A percentile compares a stretch with the other conserved stretches of the same genome.
phyloP scores from a whole-genome alignment of 805 yeast genomes.

The Komagataella pastoris region DNA sequence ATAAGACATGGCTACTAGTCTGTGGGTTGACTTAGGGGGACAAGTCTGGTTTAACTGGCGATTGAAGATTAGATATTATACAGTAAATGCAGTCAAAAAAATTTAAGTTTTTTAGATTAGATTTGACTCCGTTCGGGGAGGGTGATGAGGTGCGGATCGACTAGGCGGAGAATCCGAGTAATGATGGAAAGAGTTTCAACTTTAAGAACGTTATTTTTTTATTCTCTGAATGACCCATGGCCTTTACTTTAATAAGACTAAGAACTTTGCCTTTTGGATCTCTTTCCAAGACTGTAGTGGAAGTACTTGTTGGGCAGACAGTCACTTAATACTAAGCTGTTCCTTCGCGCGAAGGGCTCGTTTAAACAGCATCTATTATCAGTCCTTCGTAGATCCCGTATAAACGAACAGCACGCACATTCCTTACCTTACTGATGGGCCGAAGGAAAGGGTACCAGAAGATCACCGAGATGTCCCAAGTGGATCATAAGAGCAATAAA shows the following conservation, averaged over 20 bases:
- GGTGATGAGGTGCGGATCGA: not conserved
- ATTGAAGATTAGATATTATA: not conserved
- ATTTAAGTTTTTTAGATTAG: not conserved
- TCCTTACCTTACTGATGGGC: slow-evolving; percentile 4
- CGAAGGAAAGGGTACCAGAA: slow-evolving; percentile 20
- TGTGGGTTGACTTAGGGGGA: not conserved
- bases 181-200: too few relatives aligned
- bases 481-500: slow-evolving; percentile 9
- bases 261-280: too few relatives aligned
- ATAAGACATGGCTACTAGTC: slow-evolving; percentile 1
- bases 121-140: slow-evolving; percentile 1
- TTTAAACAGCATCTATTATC: not conserved
- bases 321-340: not conserved
- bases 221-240: too few relatives aligned
- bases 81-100: not conserved
- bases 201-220: too few relatives aligned
- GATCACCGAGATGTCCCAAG: slow-evolving; percentile 13
- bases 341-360: not conserved
- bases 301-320: not conserved
- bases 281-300: too few relatives aligned
- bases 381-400: not conserved
- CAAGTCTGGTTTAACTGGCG: not conserved
- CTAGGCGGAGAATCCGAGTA: not conserved
- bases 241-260: too few relatives aligned
- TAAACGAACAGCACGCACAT: not conserved